These are phyloP conservation scores for Myxozyma melibiosi DNA, from an alignment of 805 yeast species.

Conservation along the genomic window DNA sequence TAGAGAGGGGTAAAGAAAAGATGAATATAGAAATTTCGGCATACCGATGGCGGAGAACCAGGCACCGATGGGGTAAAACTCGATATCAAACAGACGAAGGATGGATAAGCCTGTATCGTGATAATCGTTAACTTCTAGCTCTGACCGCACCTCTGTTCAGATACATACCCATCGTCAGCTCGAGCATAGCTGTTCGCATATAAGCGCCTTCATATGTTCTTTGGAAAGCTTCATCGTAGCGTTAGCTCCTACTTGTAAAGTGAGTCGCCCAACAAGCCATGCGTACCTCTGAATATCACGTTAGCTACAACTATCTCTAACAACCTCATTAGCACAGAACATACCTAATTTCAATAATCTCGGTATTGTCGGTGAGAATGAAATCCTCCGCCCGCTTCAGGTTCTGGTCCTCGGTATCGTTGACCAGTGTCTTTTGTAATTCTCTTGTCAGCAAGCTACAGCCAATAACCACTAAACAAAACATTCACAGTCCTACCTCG, in stretches of 20 bases:
- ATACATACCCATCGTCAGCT: constrained; percentile 56
- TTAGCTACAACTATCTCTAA: not conserved
- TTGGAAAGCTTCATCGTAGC: constrained; percentile 57
- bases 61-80: constrained; percentile 35
- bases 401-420: constrained; percentile 21
- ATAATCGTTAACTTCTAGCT: not conserved
- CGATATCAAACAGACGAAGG: constrained; percentile 29
- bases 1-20: not conserved
- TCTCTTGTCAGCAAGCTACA: not conserved
- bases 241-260: not conserved
- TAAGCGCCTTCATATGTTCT: constrained; percentile 86
- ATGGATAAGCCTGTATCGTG: constrained; percentile 22
- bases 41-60: constrained; percentile 27
- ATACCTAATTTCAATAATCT: constrained; percentile 31
- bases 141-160: not conserved
- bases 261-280: not conserved
- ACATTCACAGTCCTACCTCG: too few relatives aligned
- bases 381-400: constrained; percentile 5
- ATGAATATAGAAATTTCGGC: not conserved
- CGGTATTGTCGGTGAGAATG: constrained; percentile 21
- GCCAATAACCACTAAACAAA: too few relatives aligned
- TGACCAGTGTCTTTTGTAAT: constrained; percentile 7
- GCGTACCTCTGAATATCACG: constrained; percentile 11
- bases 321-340: not conserved
- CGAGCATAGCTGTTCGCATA: constrained; percentile 68